Evolutionary conservation across 495 filamentous ascomycete genomes (phyloP).

Genomic region (Trichoderma gamsii): DNA sequence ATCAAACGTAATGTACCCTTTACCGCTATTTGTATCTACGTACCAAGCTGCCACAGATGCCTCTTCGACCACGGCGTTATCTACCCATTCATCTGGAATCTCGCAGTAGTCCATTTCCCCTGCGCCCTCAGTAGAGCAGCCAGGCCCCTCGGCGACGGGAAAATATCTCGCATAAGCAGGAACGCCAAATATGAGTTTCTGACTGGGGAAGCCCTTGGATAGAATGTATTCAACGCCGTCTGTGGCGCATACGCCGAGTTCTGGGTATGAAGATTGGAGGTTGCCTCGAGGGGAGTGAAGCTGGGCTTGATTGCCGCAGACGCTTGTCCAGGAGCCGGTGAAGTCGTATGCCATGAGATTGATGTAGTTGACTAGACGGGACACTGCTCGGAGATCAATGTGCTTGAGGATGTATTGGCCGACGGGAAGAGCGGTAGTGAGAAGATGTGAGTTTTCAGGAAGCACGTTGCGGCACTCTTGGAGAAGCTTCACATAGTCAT

Average conservation of each 20-base stretch:
- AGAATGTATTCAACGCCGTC: conserved; percentile 56
- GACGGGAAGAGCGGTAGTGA: conserved; percentile 67
- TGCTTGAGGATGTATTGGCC: conserved; percentile 66
- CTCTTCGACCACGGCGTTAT: conserved; percentile 46
- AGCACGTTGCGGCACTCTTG: conserved; percentile 52
- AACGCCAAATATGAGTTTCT: conserved; percentile 67
- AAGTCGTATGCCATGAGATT: conserved; percentile 89
- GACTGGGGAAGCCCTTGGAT: conserved; percentile 51
- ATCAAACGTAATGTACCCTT: conserved; percentile 72
- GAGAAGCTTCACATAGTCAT: conserved; percentile 61
- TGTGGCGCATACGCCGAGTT: conserved; percentile 47
- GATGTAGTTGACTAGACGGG: conserved; percentile 58
- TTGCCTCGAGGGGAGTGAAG: conserved; percentile 43
- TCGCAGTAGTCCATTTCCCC: conserved; percentile 59
- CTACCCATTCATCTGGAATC: conserved; percentile 51
- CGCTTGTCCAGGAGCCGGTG: conserved; percentile 61
- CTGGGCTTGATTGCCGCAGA: conserved; percentile 68
- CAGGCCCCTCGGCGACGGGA: conserved; percentile 52
- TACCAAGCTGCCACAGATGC: conserved; percentile 55
- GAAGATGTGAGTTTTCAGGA: conserved; percentile 47
- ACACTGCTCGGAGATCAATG: conserved; percentile 57
- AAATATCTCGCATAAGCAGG: conserved; percentile 74
- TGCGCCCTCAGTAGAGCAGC: conserved; percentile 50
- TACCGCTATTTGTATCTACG: conserved; percentile 25
- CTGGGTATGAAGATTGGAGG: conserved; percentile 17